These are phyloP conservation scores for Crotalaria pallida DNA, from an alignment of 306 rosid genomes.

Conservation along the genomic window DNA sequence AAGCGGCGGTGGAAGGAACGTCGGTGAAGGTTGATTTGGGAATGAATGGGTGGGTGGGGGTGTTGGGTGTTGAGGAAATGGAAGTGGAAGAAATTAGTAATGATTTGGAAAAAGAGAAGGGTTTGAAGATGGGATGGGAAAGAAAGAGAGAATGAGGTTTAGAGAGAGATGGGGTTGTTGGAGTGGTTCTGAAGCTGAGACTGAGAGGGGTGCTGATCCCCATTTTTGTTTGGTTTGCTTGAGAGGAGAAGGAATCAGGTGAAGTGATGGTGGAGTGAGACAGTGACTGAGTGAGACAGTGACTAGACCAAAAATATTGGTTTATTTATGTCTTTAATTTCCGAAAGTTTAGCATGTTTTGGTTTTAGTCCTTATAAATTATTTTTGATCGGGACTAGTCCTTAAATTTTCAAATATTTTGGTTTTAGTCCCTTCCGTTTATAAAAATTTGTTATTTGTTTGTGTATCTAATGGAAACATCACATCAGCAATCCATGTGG, in stretches of 20 bases:
- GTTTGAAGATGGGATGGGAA: constrained; percentile 3
- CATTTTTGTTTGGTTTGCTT: background rate
- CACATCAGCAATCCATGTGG: too few relatives aligned
- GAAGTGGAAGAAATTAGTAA: too few relatives aligned
- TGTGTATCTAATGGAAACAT: too few relatives aligned
- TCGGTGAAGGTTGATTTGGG: constrained; percentile 40
- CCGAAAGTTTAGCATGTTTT: too few relatives aligned
- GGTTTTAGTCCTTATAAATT: too few relatives aligned
- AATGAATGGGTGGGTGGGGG: background rate
- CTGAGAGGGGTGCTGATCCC: background rate
- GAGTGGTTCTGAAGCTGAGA: background rate
- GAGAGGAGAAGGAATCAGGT: background rate
- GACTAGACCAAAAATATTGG: too few relatives aligned
- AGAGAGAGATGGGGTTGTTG: background rate
- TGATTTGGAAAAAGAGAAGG: background rate
- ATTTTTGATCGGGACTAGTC: too few relatives aligned
- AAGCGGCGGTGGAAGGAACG: background rate
- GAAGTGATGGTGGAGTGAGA: background rate
- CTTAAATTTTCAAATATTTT: too few relatives aligned
- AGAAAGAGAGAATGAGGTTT: background rate
- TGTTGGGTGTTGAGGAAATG: background rate
- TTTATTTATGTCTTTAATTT: too few relatives aligned
- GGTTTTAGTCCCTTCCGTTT: too few relatives aligned
- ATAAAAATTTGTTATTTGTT: too few relatives aligned
- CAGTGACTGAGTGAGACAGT: too few relatives aligned